Percentiles rank a stretch among this genome's conserved stretches.
Conservation (phyloP, 805 yeast species). For the Danielozyma ontarioensis region DNA sequence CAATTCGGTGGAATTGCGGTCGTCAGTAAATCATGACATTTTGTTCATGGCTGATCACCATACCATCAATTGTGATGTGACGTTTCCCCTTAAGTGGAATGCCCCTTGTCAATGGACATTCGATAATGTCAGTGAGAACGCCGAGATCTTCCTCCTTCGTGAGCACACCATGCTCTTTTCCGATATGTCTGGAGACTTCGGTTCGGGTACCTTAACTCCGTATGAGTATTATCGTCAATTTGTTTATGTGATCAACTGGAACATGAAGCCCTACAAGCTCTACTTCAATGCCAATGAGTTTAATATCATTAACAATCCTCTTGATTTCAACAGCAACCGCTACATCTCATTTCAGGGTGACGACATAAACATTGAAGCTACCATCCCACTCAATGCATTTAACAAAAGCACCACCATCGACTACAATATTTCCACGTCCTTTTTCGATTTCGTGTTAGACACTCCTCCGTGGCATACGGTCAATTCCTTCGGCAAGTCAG, state of each 20-base stretch:
- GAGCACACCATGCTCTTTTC: conserved; percentile 75
- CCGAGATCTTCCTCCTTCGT: conserved; percentile 62
- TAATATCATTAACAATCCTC: conserved; percentile 84
- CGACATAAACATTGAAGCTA: conserved; percentile 38
- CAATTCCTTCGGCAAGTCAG: conserved; percentile 59
- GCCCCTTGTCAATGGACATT: conserved; percentile 69
- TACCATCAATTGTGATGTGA: conserved; percentile 48
- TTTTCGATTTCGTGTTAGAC: conserved; percentile 56
- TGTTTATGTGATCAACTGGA: conserved; percentile 57
- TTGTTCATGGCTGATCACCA: conserved; percentile 60
- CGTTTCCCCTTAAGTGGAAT: conserved; percentile 81
- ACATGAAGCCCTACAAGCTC: conserved; percentile 49
- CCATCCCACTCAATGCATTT: conserved; percentile 56
- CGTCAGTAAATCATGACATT: conserved; percentile 88
- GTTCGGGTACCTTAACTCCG: conserved; percentile 62
- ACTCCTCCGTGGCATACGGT: conserved; percentile 93
- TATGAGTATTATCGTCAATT: conserved; percentile 78
- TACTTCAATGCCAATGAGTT: conserved; percentile 79
- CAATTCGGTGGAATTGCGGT: conserved; percentile 54
- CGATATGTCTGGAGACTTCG: conserved; percentile 73
- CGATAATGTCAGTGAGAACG: conserved; percentile 44
- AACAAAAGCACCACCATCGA: conserved; percentile 47
- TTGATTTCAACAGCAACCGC: conserved; percentile 76
- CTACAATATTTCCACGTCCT: conserved; percentile 50
- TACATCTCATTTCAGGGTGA: conserved; percentile 72